These are phyloP conservation scores for Sanguinoderma infundibulare DNA, from an alignment of 1,284 basidiomycete genomes.

Conservation along the genomic window DNA sequence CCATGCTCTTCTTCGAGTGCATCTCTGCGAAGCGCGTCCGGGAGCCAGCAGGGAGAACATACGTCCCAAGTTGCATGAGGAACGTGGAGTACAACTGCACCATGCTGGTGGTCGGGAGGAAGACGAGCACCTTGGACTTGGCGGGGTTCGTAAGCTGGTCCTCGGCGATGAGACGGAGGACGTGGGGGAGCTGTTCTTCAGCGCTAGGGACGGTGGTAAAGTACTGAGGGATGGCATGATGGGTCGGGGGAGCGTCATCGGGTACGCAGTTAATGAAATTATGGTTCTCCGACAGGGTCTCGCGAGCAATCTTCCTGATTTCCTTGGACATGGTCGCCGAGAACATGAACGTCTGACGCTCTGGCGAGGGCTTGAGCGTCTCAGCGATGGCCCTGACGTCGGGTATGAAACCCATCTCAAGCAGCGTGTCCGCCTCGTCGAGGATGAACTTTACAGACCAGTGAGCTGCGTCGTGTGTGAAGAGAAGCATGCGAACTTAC, in stretches of 20 bases:
- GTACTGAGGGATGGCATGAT: constrained; percentile 85
- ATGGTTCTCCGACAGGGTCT: constrained; percentile 58
- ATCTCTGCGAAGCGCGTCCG: constrained; percentile 78
- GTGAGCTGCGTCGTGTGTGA: constrained; percentile 1
- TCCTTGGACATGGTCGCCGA: constrained; percentile 82
- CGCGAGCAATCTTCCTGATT: constrained; percentile 66
- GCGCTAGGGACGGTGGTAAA: constrained; percentile 75
- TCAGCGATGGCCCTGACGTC: constrained; percentile 82
- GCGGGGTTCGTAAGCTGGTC: constrained; percentile 84
- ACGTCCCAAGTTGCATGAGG: constrained; percentile 52
- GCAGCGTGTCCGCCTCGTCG: constrained; percentile 94
- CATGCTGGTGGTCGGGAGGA: constrained; percentile 90
- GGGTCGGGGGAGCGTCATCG: constrained; percentile 61
- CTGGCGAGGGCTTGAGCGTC: constrained; percentile 66
- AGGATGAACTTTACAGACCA: constrained; percentile 70
- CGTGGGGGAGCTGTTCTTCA: constrained; percentile 77
- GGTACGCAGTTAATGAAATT: constrained; percentile 67
- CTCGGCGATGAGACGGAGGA: constrained; percentile 84
- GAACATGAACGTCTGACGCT: constrained; percentile 93
- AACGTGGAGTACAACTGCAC: constrained; percentile 78
- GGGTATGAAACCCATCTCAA: constrained; percentile 96
- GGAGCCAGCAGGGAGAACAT: constrained; percentile 51
- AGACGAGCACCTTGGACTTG: constrained; percentile 84
- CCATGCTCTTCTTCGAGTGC: constrained; percentile 82
- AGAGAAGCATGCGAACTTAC: constrained; percentile 44